Percentiles rank a stretch among this genome's conserved stretches.
These are phyloP conservation scores for Eucalyptus regnans DNA, from an alignment of 345 rosid species.

Conservation along the genomic window DNA sequence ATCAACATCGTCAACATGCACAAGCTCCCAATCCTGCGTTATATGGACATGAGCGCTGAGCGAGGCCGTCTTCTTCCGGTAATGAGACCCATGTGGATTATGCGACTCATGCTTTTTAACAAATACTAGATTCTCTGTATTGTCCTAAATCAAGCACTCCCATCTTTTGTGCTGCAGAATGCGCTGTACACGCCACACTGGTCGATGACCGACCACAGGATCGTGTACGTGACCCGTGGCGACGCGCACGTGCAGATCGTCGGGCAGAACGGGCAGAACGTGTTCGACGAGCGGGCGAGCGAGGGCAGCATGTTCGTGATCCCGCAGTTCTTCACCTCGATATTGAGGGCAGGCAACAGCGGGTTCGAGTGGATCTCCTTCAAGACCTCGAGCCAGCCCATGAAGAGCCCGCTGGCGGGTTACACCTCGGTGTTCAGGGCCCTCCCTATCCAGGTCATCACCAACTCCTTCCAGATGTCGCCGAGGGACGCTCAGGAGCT, in stretches of 20 bases:
- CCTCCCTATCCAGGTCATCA: slow-evolving; percentile 14
- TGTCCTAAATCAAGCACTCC: neutral
- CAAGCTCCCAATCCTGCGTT: slow-evolving; percentile 15
- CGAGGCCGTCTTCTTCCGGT: slow-evolving; percentile 17
- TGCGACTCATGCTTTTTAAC: neutral
- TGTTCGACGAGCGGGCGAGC: slow-evolving; percentile 8
- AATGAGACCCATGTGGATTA: neutral
- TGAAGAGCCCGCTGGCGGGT: slow-evolving; percentile 17
- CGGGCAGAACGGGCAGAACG: slow-evolving; percentile 5
- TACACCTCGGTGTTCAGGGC: slow-evolving; percentile 18
- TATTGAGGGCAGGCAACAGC: neutral
- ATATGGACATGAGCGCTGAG: slow-evolving; percentile 16
- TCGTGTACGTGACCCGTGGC: slow-evolving; percentile 46
- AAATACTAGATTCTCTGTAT: neutral
- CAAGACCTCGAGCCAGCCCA: slow-evolving; percentile 11
- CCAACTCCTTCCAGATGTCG: slow-evolving; percentile 14
- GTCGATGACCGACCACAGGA: slow-evolving; percentile 47
- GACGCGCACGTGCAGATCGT: slow-evolving; percentile 16
- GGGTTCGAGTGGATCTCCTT: slow-evolving; percentile 18
- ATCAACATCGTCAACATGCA: slow-evolving; percentile 7
- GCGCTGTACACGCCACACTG: slow-evolving; percentile 58
- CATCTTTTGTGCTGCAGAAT: slow-evolving; percentile 19
- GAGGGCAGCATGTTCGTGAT: slow-evolving; percentile 19
- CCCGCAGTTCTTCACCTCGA: slow-evolving; percentile 12
- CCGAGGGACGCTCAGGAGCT: slow-evolving; percentile 6